Conservation (phyloP, 257 asterid genomes). For the Solanum infundibuliforme region DNA sequence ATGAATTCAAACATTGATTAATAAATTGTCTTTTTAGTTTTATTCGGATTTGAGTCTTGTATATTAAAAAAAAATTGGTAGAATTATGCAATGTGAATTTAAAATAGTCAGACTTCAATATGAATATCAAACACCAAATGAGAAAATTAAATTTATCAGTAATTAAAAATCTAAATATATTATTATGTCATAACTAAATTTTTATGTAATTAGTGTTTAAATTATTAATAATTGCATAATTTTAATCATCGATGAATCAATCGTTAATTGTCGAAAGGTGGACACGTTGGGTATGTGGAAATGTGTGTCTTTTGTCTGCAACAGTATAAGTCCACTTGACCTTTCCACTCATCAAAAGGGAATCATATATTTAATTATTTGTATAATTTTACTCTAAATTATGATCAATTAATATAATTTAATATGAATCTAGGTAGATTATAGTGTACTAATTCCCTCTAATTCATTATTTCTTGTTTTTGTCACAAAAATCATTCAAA, state of each 20-base stretch:
- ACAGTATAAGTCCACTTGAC: not conserved
- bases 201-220: not conserved
- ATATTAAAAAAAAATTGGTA: too few relatives aligned
- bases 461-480: not conserved
- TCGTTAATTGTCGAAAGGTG: not conserved
- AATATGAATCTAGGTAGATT: not conserved
- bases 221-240: not conserved
- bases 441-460: not conserved
- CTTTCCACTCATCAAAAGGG: not conserved
- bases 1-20: not conserved
- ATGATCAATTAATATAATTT: not conserved
- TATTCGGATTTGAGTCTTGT: accelerated
- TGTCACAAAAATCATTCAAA: too few relatives aligned
- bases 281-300: not conserved
- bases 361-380: not conserved
- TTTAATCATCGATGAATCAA: not conserved
- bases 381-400: not conserved
- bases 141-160: too few relatives aligned
- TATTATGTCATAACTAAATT: not conserved
- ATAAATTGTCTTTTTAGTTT: too few relatives aligned
- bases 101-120: accelerated
- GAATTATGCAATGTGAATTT: accelerated
- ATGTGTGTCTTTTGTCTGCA: not conserved
- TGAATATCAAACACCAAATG: too few relatives aligned
- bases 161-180: not conserved